Base-by-base conservation (phyloP, 257 asterid genomes). In the Paulownia fortunei region DNA sequence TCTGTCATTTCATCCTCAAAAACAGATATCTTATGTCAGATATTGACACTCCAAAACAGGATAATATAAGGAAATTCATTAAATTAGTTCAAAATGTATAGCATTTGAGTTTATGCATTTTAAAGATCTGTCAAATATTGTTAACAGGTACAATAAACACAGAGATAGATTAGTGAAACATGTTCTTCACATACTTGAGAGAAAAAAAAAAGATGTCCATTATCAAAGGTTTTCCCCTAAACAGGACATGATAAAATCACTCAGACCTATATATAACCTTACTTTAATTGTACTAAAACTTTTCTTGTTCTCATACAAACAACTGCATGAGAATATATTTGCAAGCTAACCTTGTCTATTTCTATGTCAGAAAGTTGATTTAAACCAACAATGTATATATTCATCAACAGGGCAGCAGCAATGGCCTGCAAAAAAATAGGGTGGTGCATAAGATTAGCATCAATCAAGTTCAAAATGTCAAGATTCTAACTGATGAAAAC, bases 321-420 rank as follows among this genome's bases (percentile, higher is more conserved):
- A 75, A 27, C 19, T 52, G 23, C 58, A 74, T 47, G 54, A 18
- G 73, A 47, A 44, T n/a, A 30, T 23, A 58, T 55, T 60, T 68
- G 54, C 44, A 68, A 23, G 65, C 84, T 59, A 47, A 94, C 98
- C 98, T 90, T 94, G 90, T 94, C 98, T 58, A 94, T 90, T 76
- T 94, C 98, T 23, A 94, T 89, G 81, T 94, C 98, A 47, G 94
- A 85, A 71, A 94, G 74, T 82, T 94, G 98, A 82, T 94, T 94
- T 81, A 94, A 73, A 60, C 98, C 97, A 78, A 94, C 98, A 56
- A 92, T 89, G 80, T 94, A 92, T 37, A 94, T 85, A 81, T 94
- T 94, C 98, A 94, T 94, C 79, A 92, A 81, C 81, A 94, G 84
- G 77, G 98, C 94, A 85, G 98, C 92, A 78, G 66, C 88, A 86